Base-by-base conservation (phyloP, 1,139 yeast genomes). In the Suhomyces taliae region DNA sequence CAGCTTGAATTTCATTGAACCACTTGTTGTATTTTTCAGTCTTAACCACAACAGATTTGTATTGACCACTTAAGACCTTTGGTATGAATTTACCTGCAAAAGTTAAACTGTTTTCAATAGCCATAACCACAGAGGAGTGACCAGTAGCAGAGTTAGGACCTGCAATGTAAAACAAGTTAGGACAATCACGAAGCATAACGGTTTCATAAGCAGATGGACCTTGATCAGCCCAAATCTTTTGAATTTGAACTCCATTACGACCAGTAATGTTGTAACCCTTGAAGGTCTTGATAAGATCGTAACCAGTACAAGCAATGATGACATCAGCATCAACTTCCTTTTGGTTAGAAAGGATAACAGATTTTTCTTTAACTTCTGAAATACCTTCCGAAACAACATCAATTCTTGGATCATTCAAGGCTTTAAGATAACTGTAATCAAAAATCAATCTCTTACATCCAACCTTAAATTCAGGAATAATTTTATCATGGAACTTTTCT, bases 71-170 rank as follows among this genome's bases (percentile, higher is more conserved):
- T 36, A 74, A 48, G 24, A 74, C 58, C 36, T 64, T 64, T 12
- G 55, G 52, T 2, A 69, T 63, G 14, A 70, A 59, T 36, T 58
- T 60, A 2, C 52, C 39, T 39, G 64, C 60, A 48, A 59, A 72
- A 8, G 53, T 56, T 45, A 69, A 61, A 6, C 65, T 67, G 54
- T 71, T 72, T 54, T 74, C 78, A 49, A 71, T 66, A 24, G 77
- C 75, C 53, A 70, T 59, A 6, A 73, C 72, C 43, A 72, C 77
- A 1, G 78, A 72, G 0, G 75, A 63, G 51, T 74, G 78, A 6
- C 79, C 79, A 11, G 78, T 71, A 19, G 75, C 74, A 3, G 74
- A 62, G 49, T 74, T 74, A 27, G 79, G 78, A 6, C 79, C 79
- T 4, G 65, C 74, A 51, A 74, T 60, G 9, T 65, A 32, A 50